phyloP scores from a whole-genome alignment of 352 stramenopile genomes.

The Phytophthora quininea region DNA sequence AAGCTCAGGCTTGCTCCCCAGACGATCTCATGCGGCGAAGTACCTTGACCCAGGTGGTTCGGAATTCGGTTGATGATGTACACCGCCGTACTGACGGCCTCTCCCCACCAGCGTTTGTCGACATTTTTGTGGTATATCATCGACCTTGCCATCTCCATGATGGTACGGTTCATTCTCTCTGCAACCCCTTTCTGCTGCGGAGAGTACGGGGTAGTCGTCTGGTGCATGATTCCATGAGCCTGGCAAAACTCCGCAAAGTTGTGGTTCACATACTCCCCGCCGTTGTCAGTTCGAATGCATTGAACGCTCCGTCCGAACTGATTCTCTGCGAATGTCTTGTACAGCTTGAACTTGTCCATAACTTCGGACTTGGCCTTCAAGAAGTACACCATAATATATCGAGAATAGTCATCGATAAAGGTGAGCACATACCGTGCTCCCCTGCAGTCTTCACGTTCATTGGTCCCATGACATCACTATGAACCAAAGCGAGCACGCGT shows the following conservation, averaged over 20 bases:
- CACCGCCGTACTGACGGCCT: constrained; percentile 19
- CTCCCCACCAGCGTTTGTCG: constrained; percentile 17
- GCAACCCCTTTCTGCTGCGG: constrained; percentile 15
- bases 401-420: constrained; percentile 23
- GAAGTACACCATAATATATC: background rate
- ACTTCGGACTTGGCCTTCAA: background rate
- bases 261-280: constrained; percentile 18
- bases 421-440: constrained; percentile 7
- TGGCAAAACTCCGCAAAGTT: background rate
- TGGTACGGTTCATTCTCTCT: constrained; percentile 26
- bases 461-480: constrained; percentile 13
- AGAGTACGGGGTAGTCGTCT: constrained; percentile 23
- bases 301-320: background rate
- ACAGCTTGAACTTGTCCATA: background rate
- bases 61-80: constrained; percentile 22
- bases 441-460: constrained; percentile 6
- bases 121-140: constrained; percentile 19
- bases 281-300: constrained; percentile 20
- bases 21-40: constrained; percentile 16
- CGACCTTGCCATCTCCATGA: constrained; percentile 17
- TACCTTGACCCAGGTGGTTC: constrained; percentile 4
- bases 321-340: background rate
- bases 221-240: constrained; percentile 16
- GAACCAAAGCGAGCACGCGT: background rate
- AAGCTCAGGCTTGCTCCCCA: constrained; percentile 3